Base-by-base conservation (phyloP, 2,329 filamentous ascomycete genomes). In the Aulographum hederae region DNA sequence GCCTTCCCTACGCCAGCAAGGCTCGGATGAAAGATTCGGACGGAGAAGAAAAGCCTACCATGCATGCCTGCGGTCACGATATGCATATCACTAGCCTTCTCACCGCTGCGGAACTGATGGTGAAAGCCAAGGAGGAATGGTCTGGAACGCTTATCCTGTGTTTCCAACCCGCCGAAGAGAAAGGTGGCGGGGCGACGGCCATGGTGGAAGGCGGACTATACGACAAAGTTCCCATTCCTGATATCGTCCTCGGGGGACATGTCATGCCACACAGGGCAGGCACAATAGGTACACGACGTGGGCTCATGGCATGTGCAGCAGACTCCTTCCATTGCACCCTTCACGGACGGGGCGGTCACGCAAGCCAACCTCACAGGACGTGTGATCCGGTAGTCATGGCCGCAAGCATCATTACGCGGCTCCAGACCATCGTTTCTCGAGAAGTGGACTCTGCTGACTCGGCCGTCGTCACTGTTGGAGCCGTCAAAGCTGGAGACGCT, bases 1-100 rank as follows among this genome's bases (percentile, higher is more conserved):
- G 57, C 0, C 47, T 76, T 0, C 42, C 51, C 0, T 76, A 74
- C 42, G 62, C 68, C 0, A 71, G 67, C 42, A 62, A 43, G 10
- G 53, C 40, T 37, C 45, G 41, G 6, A 55, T 57, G 43, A 51
- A 50, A 19, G 58, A 63, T 38, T 47, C 51, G 16, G 56, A 65
- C 6, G 67, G 66, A 0, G 45, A 53, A 0, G 51, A 58, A 33
- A 61, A 62, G 32, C 63, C 66, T 0, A 65, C 73, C 0, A 77
- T 78, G 72, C 73, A 78, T 46, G 72, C 71, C 15, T 78, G 72
- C 45, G 73, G 73, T 0, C 73, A 78, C 41, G 71, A 75, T 40
- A 67, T 73, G 54, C 72, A 78, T 43, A 65, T 76, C 17, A 60
- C 67, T 0, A 53, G 55, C 19, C 52, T 77, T 3, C 54, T 78